Evolutionary conservation across 768 basidiomycete species (phyloP).

Genomic region (Auriscalpium vulgare): DNA sequence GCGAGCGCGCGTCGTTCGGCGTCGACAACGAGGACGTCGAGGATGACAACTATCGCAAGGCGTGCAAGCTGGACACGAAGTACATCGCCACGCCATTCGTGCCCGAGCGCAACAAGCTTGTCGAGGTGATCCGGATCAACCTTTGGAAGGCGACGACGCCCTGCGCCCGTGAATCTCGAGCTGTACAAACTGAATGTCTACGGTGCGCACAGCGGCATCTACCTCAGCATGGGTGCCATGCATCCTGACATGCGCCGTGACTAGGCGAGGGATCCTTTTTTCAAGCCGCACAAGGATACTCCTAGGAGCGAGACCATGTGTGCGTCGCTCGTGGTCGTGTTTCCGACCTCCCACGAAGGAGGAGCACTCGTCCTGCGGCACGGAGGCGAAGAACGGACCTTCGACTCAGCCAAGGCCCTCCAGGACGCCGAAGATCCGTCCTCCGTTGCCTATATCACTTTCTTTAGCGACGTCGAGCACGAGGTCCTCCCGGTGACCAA

Average conservation of each 20-base stretch:
- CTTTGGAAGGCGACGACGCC: conserved; percentile 18
- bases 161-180: conserved; percentile 22
- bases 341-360: conserved; percentile 39
- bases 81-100: conserved; percentile 32
- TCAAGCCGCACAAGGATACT: conserved; percentile 43
- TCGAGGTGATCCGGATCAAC: conserved; percentile 18
- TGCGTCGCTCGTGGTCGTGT: conserved; percentile 42
- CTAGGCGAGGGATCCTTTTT: conserved; percentile 38
- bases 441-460: conserved; percentile 24
- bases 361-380: conserved; percentile 33
- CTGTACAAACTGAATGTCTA: conserved; percentile 42
- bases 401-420: conserved; percentile 28
- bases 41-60: conserved; percentile 39
- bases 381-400: conserved; percentile 25
- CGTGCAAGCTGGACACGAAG: conserved; percentile 32
- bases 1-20: conserved; percentile 36
- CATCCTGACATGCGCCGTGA: no score
- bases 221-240: no score
- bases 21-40: conserved; percentile 27
- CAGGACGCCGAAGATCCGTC: conserved; percentile 2
- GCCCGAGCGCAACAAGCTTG: conserved; percentile 19
- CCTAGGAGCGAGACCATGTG: conserved; percentile 37
- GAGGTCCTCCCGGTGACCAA: conserved; percentile 33
- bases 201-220: conserved; percentile 19
- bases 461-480: conserved; percentile 36